Base-by-base conservation (phyloP, 2,329 filamentous ascomycete species). In the Colletotrichum chrysophilum region DNA sequence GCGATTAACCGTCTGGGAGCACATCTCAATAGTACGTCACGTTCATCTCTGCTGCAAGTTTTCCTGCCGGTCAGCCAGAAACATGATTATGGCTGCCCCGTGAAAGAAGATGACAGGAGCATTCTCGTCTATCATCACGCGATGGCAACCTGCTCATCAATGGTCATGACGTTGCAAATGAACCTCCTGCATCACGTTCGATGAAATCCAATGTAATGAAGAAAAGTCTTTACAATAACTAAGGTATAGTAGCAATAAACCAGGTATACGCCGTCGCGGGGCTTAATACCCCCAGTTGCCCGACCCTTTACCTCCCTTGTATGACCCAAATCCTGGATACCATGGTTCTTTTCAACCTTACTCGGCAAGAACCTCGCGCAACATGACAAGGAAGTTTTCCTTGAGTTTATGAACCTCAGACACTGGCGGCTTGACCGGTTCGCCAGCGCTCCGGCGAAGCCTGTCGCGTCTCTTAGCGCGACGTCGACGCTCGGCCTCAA, bases 371-470 rank as follows among this genome's bases (percentile, higher is more conserved):
- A 98, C 95, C 80, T 92, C 90, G 79, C 96, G 91, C 81, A 98
- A 85, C 94, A 98, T 97, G 66, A 90, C 87, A 82, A 96, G 84
- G 84, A 98, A 98, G 77, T 93, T 93, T 6, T 95, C 94, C 79
- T 91, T 92, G 81, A 98, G 85, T 83, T 96, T 96, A 81, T 94
- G 89, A 67, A 98, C 90, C 87, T 98, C 96, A 28, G 85, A 87
- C n/a, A 98, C 91, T 3, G 88, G 85, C 5, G 96, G 96, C 86
- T 98, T 98, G 68, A 89, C 87, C 2, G 96, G 96, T 86, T 98
- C 95, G 36, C 96, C 96, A 1, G 96, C 95, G 58, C 91, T 93
- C 69, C 95, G 89, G 78, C 95, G 91, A 69, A 99, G 88, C 75
- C 94, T 91, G 82, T 98, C 96, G 81, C 96, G 94, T 79, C 91